A percentile compares a stretch with the other conserved stretches of the same genome.
Conservation (phyloP, 225 moss, liverwort and hornwort genomes). For the Anthoceros angustus region DNA sequence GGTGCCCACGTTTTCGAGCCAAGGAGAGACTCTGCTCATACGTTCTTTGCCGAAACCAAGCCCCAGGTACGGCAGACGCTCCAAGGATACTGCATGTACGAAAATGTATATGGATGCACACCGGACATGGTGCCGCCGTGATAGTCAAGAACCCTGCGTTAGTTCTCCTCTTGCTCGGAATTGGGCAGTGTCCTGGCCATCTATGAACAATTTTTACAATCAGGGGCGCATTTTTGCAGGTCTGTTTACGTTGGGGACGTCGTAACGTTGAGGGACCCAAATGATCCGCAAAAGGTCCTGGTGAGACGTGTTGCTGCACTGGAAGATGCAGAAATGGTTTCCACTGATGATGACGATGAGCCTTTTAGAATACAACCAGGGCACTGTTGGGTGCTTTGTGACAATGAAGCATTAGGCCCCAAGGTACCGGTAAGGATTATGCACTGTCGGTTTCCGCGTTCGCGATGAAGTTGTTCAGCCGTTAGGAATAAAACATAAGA, state of each 20-base stretch:
- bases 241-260: conserved; percentile 97
- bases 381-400: conserved; percentile 96
- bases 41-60: conserved; percentile 74
- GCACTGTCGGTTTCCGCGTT: background rate
- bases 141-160: no score
- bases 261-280: conserved; percentile 91
- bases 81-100: background rate
- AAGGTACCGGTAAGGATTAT: conserved; percentile 38
- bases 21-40: conserved; percentile 82
- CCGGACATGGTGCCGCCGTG: no score
- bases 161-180: no score
- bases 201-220: background rate
- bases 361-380: conserved; percentile 54
- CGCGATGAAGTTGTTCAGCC: no score
- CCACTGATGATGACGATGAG: conserved; percentile 48
- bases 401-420: conserved; percentile 47
- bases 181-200: no score
- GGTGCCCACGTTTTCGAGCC: conserved; percentile 79
- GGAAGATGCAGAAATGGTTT: conserved; percentile 97
- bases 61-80: conserved; percentile 29
- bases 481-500: no score
- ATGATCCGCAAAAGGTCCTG: conserved; percentile 55
- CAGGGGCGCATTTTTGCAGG: conserved; percentile 22
- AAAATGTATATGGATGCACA: no score
- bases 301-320: conserved; percentile 88